phyloP scores from a whole-genome alignment of 2,329 filamentous ascomycete species.

The Ceratocystis alfenasii region DNA sequence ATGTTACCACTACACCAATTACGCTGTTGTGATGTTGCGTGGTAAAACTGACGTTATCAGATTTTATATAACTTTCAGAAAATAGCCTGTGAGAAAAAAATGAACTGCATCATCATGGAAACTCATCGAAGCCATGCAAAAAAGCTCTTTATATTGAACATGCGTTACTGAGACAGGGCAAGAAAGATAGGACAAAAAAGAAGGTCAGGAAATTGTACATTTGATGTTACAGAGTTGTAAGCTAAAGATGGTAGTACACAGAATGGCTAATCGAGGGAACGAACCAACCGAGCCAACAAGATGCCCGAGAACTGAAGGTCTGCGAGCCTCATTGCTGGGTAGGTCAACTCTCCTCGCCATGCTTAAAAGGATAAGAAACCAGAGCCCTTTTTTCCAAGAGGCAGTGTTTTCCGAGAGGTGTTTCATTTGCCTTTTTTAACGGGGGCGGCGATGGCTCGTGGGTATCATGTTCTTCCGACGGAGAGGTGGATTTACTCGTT shows the following conservation, averaged over 20 bases:
- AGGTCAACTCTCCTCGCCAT: background rate
- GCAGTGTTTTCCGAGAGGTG: background rate
- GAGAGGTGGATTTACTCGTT: slow-evolving; percentile 54
- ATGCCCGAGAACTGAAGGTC: slow-evolving; percentile 17
- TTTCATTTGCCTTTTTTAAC: background rate
- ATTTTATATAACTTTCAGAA: background rate
- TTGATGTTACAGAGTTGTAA: slow-evolving; percentile 8
- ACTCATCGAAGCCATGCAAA: background rate
- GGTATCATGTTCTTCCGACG: slow-evolving; percentile 13
- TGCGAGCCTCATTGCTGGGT: background rate
- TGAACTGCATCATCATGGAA: background rate
- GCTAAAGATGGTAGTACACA: slow-evolving; percentile 15
- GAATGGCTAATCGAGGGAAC: slow-evolving; percentile 10
- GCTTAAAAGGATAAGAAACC: slow-evolving; percentile 24
- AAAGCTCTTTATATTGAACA: background rate
- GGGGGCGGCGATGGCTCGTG: slow-evolving; percentile 15
- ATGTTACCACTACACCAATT: slow-evolving; percentile 18
- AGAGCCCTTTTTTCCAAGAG: background rate
- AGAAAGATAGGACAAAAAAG: background rate
- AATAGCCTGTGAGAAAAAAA: background rate
- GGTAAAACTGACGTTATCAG: background rate
- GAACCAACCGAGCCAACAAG: background rate
- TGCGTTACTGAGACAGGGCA: background rate
- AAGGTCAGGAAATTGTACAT: slow-evolving; percentile 6
- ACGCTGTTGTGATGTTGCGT: background rate